These are phyloP conservation scores for Leishmania guyanensis DNA, from an alignment of 208 protist genomes.

Conservation along the genomic window DNA sequence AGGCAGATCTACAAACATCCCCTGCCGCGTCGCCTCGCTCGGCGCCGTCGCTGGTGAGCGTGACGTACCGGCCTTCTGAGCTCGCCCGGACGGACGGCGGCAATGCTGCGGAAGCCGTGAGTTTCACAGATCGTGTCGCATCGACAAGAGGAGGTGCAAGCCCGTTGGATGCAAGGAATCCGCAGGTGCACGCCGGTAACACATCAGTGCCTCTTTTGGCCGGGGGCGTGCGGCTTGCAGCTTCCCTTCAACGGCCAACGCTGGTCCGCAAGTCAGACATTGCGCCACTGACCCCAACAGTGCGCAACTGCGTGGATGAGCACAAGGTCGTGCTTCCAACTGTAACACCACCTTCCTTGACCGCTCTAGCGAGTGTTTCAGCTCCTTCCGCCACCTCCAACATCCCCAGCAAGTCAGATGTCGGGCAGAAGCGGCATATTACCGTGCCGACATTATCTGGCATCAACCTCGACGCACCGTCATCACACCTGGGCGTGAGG, in stretches of 20 bases:
- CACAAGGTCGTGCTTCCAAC: not conserved
- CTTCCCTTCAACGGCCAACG: slow-evolving; percentile 19
- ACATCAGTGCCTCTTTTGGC: not conserved
- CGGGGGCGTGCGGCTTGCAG: slow-evolving; percentile 10
- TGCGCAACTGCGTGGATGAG: not conserved
- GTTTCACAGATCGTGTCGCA: not conserved
- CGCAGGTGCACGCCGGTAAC: not conserved
- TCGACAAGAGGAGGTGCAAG: not conserved
- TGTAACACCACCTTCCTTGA: not conserved
- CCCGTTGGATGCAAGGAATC: not conserved
- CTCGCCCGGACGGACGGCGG: slow-evolving; percentile 3
- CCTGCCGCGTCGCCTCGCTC: slow-evolving; percentile 18
- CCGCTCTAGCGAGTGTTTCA: not conserved
- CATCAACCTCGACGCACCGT: not conserved
- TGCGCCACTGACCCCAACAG: not conserved
- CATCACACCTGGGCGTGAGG: not conserved
- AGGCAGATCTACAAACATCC: not conserved
- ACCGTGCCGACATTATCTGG: not conserved
- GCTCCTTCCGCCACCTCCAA: not conserved
- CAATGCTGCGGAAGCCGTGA: not conserved
- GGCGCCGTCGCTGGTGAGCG: slow-evolving; percentile 47
- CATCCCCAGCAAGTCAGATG: not conserved
- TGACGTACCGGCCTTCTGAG: slow-evolving; percentile 40
- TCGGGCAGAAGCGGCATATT: slow-evolving; percentile 1
- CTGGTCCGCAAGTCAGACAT: slow-evolving; percentile 21